Base-by-base conservation (phyloP, 148 eudicot genomes). In the Spergularia bocconei region DNA sequence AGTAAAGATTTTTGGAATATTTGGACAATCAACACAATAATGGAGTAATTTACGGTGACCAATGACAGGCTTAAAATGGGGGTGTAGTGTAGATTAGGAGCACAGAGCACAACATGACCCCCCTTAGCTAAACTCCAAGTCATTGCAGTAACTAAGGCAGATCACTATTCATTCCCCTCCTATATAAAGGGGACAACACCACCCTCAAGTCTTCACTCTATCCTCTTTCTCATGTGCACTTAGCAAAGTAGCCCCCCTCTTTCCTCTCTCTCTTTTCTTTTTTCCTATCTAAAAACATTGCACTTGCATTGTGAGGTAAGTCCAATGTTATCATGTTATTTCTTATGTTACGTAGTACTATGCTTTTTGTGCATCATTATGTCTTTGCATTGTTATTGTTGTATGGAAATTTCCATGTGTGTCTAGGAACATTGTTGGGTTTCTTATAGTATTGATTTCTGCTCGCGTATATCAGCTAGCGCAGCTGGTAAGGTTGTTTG, bases 151-250 rank as follows among this genome's bases (percentile, higher is more conserved):
- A n/a, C n/a, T n/a, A n/a, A n/a, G n/a, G n/a, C n/a, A 2, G 33
- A 1, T 16, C 39, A 64, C 44, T n/a, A 21, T 68, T 6, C 23
- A 20, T 9, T n/a, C 5, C 36, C 25, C 41, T 9, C 47, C 59
- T 69, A 69, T 69, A 13, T 69, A 69, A 69, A 69, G 72, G 16
- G 33, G 6, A 69, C 72, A 69, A 14, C 44, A 13, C 23, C 15
- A 38, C 63, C 13, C 19, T 9, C 7, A 14, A 20, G 8, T 13
- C 25, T 29, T 23, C 33, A 20, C 7, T 63, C 14, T 5, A 39
- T 65, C 52, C 19, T 29, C 36, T 29, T 29, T 29, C 36, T 29
- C 36, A 29, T 29, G 36, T 29, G 36, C 36, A 29, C 36, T 29
- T 29, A 29, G 2, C 36, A 29, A 29, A 29, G 36, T 29, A 29